Conservation (phyloP, 208 protist genomes). For the Acanthamoeba triangularis region DNA sequence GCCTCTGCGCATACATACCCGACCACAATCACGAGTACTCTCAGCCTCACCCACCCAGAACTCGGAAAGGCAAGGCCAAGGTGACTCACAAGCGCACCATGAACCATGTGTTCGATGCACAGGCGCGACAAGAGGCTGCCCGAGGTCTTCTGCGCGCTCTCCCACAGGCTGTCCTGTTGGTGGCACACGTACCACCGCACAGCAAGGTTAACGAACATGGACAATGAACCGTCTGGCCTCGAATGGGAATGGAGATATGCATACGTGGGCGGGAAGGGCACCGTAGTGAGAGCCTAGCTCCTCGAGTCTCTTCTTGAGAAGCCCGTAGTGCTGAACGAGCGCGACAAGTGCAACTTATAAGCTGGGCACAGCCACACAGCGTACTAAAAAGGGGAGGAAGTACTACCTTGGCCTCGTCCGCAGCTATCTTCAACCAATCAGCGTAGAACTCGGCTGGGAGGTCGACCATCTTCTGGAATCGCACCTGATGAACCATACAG, state of each 20-base stretch:
- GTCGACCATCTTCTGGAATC: background rate
- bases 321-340: conserved; percentile 43
- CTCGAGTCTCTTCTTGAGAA: conserved; percentile 38
- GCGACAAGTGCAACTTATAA: background rate
- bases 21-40: background rate
- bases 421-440: conserved; percentile 62
- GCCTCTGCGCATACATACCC: background rate
- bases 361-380: background rate
- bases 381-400: background rate
- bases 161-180: conserved; percentile 62
- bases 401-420: conserved; percentile 56
- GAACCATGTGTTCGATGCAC: conserved; percentile 74
- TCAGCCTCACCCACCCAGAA: background rate
- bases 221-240: too few relatives aligned
- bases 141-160: conserved; percentile 53
- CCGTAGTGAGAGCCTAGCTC: conserved; percentile 66
- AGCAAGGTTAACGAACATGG: too few relatives aligned
- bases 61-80: background rate
- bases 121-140: conserved; percentile 35
- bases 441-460: conserved; percentile 63
- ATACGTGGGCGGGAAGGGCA: conserved; percentile 68
- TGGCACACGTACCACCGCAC: background rate
- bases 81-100: background rate
- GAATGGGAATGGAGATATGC: background rate
- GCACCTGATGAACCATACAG: background rate